phyloP scores from a whole-genome alignment of 1,284 basidiomycete genomes.

The Austroboletus niveus region DNA sequence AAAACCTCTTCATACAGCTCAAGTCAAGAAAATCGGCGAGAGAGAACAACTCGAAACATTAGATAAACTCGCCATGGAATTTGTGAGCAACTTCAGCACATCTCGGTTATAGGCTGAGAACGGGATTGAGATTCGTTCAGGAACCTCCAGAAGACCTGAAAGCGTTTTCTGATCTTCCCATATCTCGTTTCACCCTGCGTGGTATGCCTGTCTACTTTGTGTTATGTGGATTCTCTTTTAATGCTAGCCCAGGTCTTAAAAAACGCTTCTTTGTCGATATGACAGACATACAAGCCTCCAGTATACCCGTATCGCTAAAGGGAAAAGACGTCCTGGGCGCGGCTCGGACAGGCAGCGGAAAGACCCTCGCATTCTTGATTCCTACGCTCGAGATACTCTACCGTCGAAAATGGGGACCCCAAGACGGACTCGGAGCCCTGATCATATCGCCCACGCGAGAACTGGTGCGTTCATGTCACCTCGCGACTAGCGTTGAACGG shows the following conservation, averaged over 20 bases:
- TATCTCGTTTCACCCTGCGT: conserved; percentile 67
- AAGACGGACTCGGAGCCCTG: conserved; percentile 87
- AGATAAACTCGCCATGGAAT: conserved; percentile 52
- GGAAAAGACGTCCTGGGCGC: conserved; percentile 75
- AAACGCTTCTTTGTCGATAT: conserved; percentile 83
- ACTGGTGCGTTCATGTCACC: conserved; percentile 52
- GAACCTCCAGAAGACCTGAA: conserved; percentile 43
- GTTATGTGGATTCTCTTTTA: neutral
- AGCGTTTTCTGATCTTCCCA: conserved; percentile 66
- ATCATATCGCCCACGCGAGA: conserved; percentile 96
- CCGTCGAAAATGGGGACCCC: conserved; percentile 74
- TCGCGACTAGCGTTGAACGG: neutral
- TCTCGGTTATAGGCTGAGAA: neutral
- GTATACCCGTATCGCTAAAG: conserved; percentile 63
- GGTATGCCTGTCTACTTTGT: conserved; percentile 39
- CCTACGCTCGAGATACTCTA: conserved; percentile 77
- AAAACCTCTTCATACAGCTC: conserved; percentile 22
- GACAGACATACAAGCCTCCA: conserved; percentile 77
- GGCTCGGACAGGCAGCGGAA: conserved; percentile 80
- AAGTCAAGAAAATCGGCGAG: conserved; percentile 47
- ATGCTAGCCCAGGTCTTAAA: conserved; percentile 61
- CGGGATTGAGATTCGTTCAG: conserved; percentile 35
- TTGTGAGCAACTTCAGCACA: conserved; percentile 44
- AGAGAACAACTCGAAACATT: conserved; percentile 55
- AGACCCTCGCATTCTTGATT: conserved; percentile 81